phyloP scores from a whole-genome alignment of 2,329 filamentous ascomycete genomes.

The Tolypocladium tropicale region DNA sequence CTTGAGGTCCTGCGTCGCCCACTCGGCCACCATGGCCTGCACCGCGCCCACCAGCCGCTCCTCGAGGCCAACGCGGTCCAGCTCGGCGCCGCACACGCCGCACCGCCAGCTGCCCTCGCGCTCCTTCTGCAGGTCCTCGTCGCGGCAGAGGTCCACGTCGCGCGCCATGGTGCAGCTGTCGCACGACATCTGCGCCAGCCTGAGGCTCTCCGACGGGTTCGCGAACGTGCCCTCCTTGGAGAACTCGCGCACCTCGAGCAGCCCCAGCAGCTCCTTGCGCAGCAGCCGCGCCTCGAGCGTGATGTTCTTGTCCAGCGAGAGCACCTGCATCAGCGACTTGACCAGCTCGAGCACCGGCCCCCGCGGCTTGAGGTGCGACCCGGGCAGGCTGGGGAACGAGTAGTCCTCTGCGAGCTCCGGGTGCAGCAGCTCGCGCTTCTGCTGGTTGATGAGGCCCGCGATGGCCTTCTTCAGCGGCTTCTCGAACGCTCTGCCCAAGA shows the following conservation, averaged over 20 bases:
- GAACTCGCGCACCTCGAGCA: conserved; percentile 95
- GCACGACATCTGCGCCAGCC: conserved; percentile 69
- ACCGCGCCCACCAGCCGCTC: conserved; percentile 71
- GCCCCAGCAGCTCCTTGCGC: conserved; percentile 74
- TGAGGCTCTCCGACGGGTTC: conserved; percentile 71
- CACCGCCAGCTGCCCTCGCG: conserved; percentile 58
- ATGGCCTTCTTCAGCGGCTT: conserved; percentile 88
- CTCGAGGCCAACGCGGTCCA: conserved; percentile 72
- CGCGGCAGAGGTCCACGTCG: conserved; percentile 86
- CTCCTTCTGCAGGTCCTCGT: conserved; percentile 59
- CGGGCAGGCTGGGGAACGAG: conserved; percentile 70
- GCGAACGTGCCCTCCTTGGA: conserved; percentile 75
- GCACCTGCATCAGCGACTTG: conserved; percentile 85
- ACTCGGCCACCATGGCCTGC: conserved; percentile 64
- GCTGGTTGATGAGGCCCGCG: conserved; percentile 66
- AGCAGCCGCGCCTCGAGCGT: conserved; percentile 78
- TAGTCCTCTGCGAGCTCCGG: conserved; percentile 83
- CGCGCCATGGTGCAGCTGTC: conserved; percentile 82
- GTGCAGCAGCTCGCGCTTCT: conserved; percentile 82
- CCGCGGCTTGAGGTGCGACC: conserved; percentile 42
- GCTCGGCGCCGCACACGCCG: conserved; percentile 62
- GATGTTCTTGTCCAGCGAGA: conserved; percentile 84
- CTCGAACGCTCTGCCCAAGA: conserved; percentile 75
- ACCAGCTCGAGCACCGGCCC: conserved; percentile 85
- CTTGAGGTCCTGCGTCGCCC: conserved; percentile 84